These are phyloP conservation scores for Penicillium antarcticum DNA, from an alignment of 495 filamentous ascomycete species.

Conservation along the genomic window DNA sequence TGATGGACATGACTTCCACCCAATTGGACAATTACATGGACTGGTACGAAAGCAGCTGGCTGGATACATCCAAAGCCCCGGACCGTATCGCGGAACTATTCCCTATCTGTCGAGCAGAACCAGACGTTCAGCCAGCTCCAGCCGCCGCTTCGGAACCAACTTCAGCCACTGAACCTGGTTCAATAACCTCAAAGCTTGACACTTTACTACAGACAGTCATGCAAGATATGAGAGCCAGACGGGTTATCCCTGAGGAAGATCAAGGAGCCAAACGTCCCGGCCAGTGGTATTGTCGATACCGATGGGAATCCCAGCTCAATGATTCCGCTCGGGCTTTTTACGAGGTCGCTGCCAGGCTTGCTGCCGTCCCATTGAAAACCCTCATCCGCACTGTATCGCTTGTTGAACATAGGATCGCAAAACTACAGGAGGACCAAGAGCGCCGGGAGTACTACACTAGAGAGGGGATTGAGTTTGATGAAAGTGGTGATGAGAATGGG, in stretches of 20 bases:
- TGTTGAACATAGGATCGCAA: slow-evolving; percentile 42
- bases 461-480: slow-evolving; percentile 11
- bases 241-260: slow-evolving; percentile 27
- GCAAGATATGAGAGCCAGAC: slow-evolving; percentile 27
- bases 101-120: slow-evolving; percentile 31
- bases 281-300: slow-evolving; percentile 55
- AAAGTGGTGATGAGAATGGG: slow-evolving; percentile 25
- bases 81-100: slow-evolving; percentile 51
- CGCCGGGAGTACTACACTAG: slow-evolving; percentile 28
- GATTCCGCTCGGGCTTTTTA: slow-evolving; percentile 53
- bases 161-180: not conserved
- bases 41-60: slow-evolving; percentile 80
- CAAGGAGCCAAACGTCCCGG: slow-evolving; percentile 44
- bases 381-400: slow-evolving; percentile 47
- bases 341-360: slow-evolving; percentile 48
- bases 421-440: slow-evolving; percentile 36
- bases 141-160: not conserved
- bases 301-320: slow-evolving; percentile 53
- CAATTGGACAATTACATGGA: slow-evolving; percentile 83
- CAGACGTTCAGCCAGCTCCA: slow-evolving; percentile 7
- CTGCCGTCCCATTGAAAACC: slow-evolving; percentile 44
- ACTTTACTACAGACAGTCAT: slow-evolving; percentile 38
- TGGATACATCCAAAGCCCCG: slow-evolving; percentile 35
- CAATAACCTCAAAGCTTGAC: slow-evolving; percentile 23
- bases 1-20: slow-evolving; percentile 61